These are phyloP conservation scores for Luffa aegyptiaca DNA, from an alignment of 306 rosid genomes.

Conservation along the genomic window DNA sequence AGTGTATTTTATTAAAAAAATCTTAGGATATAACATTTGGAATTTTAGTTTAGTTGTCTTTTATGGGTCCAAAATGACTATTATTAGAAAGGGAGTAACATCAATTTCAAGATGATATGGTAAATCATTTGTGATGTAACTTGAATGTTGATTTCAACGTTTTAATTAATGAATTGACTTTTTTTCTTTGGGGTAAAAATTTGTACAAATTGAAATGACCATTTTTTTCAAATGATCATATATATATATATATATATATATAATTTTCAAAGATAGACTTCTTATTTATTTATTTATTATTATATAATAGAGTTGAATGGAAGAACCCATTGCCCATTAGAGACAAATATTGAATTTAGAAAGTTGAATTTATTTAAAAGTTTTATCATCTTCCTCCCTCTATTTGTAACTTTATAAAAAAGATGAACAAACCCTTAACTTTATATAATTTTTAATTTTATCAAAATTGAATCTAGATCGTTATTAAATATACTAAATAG, in stretches of 20 bases:
- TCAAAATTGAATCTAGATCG: neutral
- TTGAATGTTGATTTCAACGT: neutral
- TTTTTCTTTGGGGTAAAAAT: neutral
- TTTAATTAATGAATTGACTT: neutral
- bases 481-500: too few relatives aligned
- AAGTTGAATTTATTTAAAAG: too few relatives aligned
- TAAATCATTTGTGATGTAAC: conserved; percentile 1
- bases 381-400: too few relatives aligned
- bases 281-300: too few relatives aligned
- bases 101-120: neutral
- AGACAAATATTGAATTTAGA: too few relatives aligned
- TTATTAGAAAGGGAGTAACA: neutral
- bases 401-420: too few relatives aligned
- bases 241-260: too few relatives aligned
- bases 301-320: neutral
- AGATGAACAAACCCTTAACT: neutral
- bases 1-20: neutral
- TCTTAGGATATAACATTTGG: neutral
- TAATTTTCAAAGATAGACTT: too few relatives aligned
- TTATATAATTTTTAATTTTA: neutral
- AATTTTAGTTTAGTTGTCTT: neutral
- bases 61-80: neutral
- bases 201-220: neutral
- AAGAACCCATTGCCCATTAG: neutral
- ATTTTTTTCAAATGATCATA: neutral